Base-by-base conservation (phyloP, 208 protist species). In the Trypanosomatidae sp. region DNA sequence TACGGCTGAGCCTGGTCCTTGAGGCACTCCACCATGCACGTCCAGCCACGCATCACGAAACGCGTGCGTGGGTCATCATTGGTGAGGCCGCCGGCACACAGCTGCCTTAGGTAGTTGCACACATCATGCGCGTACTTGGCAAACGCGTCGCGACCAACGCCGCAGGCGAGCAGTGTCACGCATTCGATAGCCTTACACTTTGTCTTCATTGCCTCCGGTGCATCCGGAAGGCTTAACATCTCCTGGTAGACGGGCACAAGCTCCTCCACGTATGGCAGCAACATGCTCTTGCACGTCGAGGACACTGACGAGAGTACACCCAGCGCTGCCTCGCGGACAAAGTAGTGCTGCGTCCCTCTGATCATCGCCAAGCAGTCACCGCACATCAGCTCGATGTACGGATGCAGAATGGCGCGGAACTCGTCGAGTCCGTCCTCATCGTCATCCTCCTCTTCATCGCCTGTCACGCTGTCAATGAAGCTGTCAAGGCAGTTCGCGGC, bases 141-240 rank as follows among this genome's bases (percentile, higher is more conserved):
- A 70, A 97, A 95, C 12, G 59, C 60, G 19, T 94, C 89, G 49
- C 84, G 90, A 33, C 92, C 92, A 28, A 94, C 93, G 41, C 85
- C 88, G 73, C 80, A 86, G 12, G 89, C 93, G 58, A 97, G 83
- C 36, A 97, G 77, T 28, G 93, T 97, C 33, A 92, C 83, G 62
- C 91, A 95, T 71, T 97, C 89, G 59, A 95, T 91, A 36, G 90
- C 89, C 77, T 93, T 95, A 76, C 88, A 95, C 70, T 93, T 95
- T 53, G 90, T 84, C 62, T 77, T 69, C 71, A 89, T 81, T 33
- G 84, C 79, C 55, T 93, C 83, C 56, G 81, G 79, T 30, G 82
- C 69, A 33, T 95, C 91, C 3, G 93, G 93, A 46, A 90, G 56
- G 25, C 62, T 76, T 52, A 97, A 79, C 46, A 95, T 75, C 30